A percentile compares a stretch with the other conserved stretches of the same genome.
phyloP scores from a whole-genome alignment of 2,329 filamentous ascomycete genomes.

The Claviceps sorghi region DNA sequence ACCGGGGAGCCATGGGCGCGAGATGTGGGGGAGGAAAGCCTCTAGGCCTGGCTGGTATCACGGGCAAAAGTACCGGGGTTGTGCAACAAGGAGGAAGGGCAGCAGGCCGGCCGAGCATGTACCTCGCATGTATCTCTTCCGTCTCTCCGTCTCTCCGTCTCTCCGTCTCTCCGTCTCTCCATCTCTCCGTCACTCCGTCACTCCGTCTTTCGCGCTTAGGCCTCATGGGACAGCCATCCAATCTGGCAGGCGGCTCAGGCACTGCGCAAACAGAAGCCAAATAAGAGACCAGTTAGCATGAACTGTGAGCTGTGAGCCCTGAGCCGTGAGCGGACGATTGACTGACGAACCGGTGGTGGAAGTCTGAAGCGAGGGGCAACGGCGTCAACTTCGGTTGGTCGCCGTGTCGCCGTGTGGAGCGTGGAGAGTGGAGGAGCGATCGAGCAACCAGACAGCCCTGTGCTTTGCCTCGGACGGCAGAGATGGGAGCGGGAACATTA shows the following conservation, averaged over 20 bases:
- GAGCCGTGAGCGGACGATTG: background rate
- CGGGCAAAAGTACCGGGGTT: background rate
- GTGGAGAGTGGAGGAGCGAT: background rate
- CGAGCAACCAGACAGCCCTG: background rate
- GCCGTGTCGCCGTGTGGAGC: too few relatives aligned
- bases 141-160: background rate
- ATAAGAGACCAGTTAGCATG: too few relatives aligned
- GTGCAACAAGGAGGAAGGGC: background rate
- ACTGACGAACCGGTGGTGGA: background rate
- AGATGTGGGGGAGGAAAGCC: constrained; percentile 1
- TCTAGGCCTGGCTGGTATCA: background rate
- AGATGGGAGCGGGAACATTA: too few relatives aligned
- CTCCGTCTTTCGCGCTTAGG: too few relatives aligned
- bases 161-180: too few relatives aligned
- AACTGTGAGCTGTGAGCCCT: background rate
- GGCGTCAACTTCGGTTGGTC: background rate
- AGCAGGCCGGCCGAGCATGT: background rate
- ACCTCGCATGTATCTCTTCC: background rate
- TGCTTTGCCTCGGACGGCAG: too few relatives aligned
- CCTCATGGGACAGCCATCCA: background rate
- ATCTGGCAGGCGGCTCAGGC: background rate
- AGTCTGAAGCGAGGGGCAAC: background rate
- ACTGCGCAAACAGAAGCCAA: background rate
- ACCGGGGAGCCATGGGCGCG: background rate
- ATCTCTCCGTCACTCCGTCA: background rate